Base-by-base conservation (phyloP, 495 filamentous ascomycete species). In the Penicilliopsis zonata region DNA sequence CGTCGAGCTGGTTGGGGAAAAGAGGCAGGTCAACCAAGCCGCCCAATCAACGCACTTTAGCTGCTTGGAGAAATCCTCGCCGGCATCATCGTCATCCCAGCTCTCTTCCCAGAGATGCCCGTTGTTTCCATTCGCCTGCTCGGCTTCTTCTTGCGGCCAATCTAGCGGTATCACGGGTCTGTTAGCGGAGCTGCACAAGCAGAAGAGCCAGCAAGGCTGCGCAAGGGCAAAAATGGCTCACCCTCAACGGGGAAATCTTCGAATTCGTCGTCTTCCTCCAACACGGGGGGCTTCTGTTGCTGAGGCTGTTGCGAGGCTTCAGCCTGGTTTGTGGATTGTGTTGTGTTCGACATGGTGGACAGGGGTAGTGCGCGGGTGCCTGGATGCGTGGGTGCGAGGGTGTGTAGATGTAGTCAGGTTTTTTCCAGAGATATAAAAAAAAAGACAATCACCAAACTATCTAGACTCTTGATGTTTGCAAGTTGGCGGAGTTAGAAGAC, bases 1-100 rank as follows among this genome's bases (percentile, higher is more conserved):
- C 9, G 12, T n/a, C 15, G n/a, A 6, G 18, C 20, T 27, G 30
- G 18, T 14, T 28, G 9, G 9, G 21, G 22, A 21, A 13, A 26
- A 34, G 17, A 31, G 31, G 10, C 31, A n/a, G n/a, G n/a, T n/a
- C n/a, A n/a, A n/a, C n/a, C n/a, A n/a, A n/a, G n/a, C n/a, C n/a
- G n/a, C n/a, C n/a, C 29, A 22, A 19, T 14, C 7, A 16, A 67
- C 79, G 43, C 56, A 98, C 92, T 85, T 92, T 52, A 98, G 61
- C 73, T 95, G 90, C 53, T 81, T 74, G 9, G 86, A 86, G 52
- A 98, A 98, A 46, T 98, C 90, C 53, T 96, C 92, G 44, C 69
- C 87, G 35, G 86, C 86, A 65, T 96, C 90, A 55, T 98, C 90
- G 46, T 98, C 90, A 59, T 98, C 90, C 90, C 90, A 98, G 65